phyloP scores from a whole-genome alignment of 805 yeast genomes.

The Torulaspora microellipsoides region DNA sequence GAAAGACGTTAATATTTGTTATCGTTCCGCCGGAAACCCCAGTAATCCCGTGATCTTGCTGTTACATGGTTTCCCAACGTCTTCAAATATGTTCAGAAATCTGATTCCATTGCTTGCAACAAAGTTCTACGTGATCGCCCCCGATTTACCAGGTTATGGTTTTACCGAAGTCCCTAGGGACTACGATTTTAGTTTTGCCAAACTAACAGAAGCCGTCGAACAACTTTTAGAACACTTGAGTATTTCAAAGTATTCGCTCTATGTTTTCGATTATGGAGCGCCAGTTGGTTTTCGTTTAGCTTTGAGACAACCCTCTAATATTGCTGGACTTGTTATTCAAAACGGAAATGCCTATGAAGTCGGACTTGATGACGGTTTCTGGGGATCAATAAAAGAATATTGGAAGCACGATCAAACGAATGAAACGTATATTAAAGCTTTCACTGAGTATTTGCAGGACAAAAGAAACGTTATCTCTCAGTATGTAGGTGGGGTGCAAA shows the following conservation, averaged over 20 bases:
- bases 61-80: slow-evolving; percentile 44
- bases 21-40: slow-evolving; percentile 41
- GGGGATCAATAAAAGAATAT: slow-evolving; percentile 36
- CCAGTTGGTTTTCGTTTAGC: slow-evolving; percentile 41
- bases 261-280: slow-evolving; percentile 44
- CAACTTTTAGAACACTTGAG: slow-evolving; percentile 29
- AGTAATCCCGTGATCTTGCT: slow-evolving; percentile 34
- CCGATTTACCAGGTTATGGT: slow-evolving; percentile 45
- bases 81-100: slow-evolving; percentile 39
- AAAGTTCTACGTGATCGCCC: slow-evolving; percentile 40
- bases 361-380: slow-evolving; percentile 38
- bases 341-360: slow-evolving; percentile 45
- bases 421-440: slow-evolving; percentile 9
- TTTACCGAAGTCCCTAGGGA: slow-evolving; percentile 32
- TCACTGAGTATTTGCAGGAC: slow-evolving; percentile 19
- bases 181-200: slow-evolving; percentile 33
- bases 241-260: slow-evolving; percentile 32
- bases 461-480: slow-evolving; percentile 26
- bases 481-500: slow-evolving; percentile 33
- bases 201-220: slow-evolving; percentile 32
- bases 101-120: slow-evolving; percentile 37
- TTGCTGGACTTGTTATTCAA: slow-evolving; percentile 37
- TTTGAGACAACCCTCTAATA: slow-evolving; percentile 29
- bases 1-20: slow-evolving; percentile 30
- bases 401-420: slow-evolving; percentile 31